A percentile compares a stretch with the other conserved stretches of the same genome.
These are phyloP conservation scores for Fusarium coicis DNA, from an alignment of 2,329 filamentous ascomycete genomes.

Conservation along the genomic window DNA sequence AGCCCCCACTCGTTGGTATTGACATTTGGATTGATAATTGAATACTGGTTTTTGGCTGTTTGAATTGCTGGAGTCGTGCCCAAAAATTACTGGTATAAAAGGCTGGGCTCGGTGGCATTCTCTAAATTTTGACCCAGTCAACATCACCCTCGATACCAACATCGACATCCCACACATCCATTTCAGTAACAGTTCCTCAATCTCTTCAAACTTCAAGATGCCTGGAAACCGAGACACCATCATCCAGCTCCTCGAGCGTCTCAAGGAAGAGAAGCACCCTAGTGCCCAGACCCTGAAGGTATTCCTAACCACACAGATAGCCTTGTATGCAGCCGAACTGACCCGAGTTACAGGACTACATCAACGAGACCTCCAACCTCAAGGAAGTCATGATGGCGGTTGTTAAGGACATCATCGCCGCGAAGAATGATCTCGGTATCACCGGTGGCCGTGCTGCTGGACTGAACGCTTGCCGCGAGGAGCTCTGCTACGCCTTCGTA, in stretches of 20 bases:
- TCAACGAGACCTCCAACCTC: constrained; percentile 23
- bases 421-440: constrained; percentile 19
- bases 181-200: background rate
- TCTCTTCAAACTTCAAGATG: background rate
- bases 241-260: constrained; percentile 12
- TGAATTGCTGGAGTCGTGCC: background rate
- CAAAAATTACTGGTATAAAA: background rate
- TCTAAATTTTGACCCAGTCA: constrained; percentile 4
- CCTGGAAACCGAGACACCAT: background rate
- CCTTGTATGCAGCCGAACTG: background rate
- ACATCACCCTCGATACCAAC: background rate
- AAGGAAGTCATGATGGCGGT: constrained; percentile 30
- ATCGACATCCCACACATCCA: background rate
- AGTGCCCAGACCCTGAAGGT: constrained; percentile 9
- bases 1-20: background rate
- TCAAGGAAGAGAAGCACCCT: background rate
- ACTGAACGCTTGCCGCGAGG: constrained; percentile 23
- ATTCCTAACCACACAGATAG: background rate
- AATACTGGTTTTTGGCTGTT: background rate
- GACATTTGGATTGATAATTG: background rate
- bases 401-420: constrained; percentile 24
- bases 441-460: background rate
- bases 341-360: constrained; percentile 16
- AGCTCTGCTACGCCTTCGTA: constrained; percentile 21
- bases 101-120: background rate